Evolutionary conservation across 2,329 filamentous ascomycete species (phyloP).

Genomic region (Beauveria scarabaeidicola): DNA sequence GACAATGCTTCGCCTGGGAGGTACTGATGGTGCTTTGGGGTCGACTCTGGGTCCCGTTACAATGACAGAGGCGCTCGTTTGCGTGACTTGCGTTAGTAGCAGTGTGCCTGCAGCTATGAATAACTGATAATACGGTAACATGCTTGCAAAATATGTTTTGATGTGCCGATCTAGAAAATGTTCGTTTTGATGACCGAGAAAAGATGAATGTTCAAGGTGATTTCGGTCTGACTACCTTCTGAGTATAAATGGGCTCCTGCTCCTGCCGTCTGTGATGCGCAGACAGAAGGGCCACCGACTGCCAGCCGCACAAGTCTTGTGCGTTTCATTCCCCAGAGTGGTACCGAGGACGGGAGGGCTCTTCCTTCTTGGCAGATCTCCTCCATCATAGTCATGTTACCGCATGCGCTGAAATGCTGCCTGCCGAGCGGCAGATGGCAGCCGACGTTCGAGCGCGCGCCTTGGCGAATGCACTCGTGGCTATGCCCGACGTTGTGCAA

Average conservation of each 20-base stretch:
- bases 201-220: not conserved
- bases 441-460: not conserved
- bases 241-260: not conserved
- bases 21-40: conserved; percentile 29
- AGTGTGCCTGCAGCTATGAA: not conserved
- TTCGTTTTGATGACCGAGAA: not conserved
- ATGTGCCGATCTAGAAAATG: not conserved
- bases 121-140: conserved; percentile 6
- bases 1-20: conserved; percentile 40
- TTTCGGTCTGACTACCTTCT: not conserved
- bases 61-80: not conserved
- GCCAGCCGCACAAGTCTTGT: not conserved
- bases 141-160: not conserved
- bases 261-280: conserved; percentile 4
- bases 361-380: too few relatives aligned
- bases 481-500: not conserved
- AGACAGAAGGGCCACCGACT: not conserved
- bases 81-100: not conserved
- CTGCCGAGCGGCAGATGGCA: not conserved
- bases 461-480: not conserved
- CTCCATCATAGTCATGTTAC: not conserved
- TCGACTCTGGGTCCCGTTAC: conserved; percentile 33
- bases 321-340: not conserved
- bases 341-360: not conserved
- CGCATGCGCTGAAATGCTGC: not conserved